Percentiles rank a stretch among this genome's conserved stretches.
Evolutionary conservation across 495 filamentous ascomycete species (phyloP).

Genomic region (Jackrogersella multiformis): DNA sequence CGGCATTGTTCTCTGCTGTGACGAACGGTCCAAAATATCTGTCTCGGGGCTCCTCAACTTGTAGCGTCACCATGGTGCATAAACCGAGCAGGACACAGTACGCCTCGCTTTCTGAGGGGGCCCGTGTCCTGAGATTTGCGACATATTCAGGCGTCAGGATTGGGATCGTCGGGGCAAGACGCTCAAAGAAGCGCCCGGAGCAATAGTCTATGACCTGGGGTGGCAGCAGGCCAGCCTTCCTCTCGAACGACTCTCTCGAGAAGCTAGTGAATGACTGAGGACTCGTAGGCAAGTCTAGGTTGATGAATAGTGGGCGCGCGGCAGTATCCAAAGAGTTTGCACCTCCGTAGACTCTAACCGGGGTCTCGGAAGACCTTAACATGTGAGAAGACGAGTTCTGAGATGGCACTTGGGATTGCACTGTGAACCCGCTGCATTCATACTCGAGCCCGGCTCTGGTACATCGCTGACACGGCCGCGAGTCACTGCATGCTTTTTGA

Average conservation of each 20-base stretch:
- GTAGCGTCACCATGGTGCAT: slow-evolving; percentile 49
- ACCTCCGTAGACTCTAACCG: neutral
- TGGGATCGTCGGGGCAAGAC: slow-evolving; percentile 54
- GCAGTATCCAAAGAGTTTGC: slow-evolving; percentile 1
- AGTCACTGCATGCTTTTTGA: slow-evolving; percentile 47
- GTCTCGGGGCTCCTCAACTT: slow-evolving; percentile 44
- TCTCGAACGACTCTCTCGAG: slow-evolving; percentile 29
- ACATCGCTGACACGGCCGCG: slow-evolving; percentile 45
- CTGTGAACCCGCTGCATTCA: slow-evolving; percentile 30
- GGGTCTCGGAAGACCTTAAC: slow-evolving; percentile 1
- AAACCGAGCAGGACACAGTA: slow-evolving; percentile 48
- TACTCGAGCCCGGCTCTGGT: slow-evolving; percentile 38
- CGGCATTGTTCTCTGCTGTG: slow-evolving; percentile 36
- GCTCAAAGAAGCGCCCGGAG: slow-evolving; percentile 51
- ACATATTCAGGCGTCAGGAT: slow-evolving; percentile 48
- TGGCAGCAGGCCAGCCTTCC: slow-evolving; percentile 28
- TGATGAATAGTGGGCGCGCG: slow-evolving; percentile 12
- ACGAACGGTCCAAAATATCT: slow-evolving; percentile 27
- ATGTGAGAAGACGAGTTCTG: slow-evolving; percentile 9
- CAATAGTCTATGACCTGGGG: slow-evolving; percentile 44
- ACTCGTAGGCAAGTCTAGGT: slow-evolving; percentile 23
- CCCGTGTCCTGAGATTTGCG: slow-evolving; percentile 33
- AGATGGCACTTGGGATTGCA: neutral
- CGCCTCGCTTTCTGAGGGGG: slow-evolving; percentile 41
- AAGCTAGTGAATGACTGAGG: slow-evolving; percentile 36